Percentiles rank a stretch among this genome's conserved stretches.
phyloP scores from a whole-genome alignment of 768 basidiomycete species.

The Solioccasus polychromus region DNA sequence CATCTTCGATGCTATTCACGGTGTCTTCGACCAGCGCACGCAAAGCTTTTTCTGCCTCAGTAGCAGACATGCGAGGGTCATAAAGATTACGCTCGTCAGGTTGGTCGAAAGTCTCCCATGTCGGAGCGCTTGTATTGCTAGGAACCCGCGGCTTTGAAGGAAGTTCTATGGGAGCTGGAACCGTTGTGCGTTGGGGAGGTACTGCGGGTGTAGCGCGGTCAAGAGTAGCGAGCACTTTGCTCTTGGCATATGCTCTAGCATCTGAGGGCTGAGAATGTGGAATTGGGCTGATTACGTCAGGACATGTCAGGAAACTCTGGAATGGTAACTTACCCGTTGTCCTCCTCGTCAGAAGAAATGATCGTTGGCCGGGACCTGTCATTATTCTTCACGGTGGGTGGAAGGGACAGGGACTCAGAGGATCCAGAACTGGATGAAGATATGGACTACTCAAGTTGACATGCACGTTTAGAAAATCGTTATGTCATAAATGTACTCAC shows the following conservation, averaged over 20 bases:
- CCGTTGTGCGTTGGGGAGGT: conserved; percentile 20
- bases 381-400: conserved; percentile 2
- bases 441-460: conserved; percentile 17
- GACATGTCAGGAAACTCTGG: neutral
- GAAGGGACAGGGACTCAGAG: conserved; percentile 21
- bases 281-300: conserved; percentile 11
- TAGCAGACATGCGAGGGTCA: conserved; percentile 37
- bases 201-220: conserved; percentile 19
- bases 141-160: conserved; percentile 19
- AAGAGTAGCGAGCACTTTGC: conserved; percentile 19
- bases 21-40: conserved; percentile 72
- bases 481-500: conserved; percentile 14
- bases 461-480: no score
- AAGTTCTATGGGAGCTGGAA: conserved; percentile 33
- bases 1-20: conserved; percentile 49
- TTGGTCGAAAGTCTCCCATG: conserved; percentile 31
- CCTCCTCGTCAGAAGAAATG: conserved; percentile 34
- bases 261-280: neutral
- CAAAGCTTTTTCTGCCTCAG: conserved; percentile 75
- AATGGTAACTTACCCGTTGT: conserved; percentile 6
- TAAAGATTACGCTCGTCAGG: conserved; percentile 24
- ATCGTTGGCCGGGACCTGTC: conserved; percentile 15
- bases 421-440: conserved; percentile 23
- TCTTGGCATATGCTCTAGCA: conserved; percentile 5
- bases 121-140: conserved; percentile 10